Conservation (phyloP, 495 filamentous ascomycete genomes). For the Penicillium waksmanii region DNA sequence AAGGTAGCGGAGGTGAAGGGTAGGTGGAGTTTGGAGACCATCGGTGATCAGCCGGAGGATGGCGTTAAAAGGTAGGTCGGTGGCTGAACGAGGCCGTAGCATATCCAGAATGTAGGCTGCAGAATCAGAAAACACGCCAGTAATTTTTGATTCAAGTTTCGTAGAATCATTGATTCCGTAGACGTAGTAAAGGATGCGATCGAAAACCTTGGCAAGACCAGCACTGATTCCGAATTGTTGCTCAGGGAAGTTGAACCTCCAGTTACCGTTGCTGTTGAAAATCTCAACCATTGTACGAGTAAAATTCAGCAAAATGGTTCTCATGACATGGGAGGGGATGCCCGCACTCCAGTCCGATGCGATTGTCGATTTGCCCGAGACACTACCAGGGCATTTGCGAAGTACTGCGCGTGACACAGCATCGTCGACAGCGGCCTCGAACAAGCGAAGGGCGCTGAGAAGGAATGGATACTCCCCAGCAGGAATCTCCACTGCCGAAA, state of each 20-base stretch:
- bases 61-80: conserved; percentile 74
- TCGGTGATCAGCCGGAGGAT: conserved; percentile 71
- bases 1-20: conserved; percentile 61
- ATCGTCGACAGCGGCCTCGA: conserved; percentile 75
- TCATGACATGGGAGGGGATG: conserved; percentile 75
- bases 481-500: conserved; percentile 75
- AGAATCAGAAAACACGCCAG: conserved; percentile 65
- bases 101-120: conserved; percentile 76
- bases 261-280: conserved; percentile 77
- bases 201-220: conserved; percentile 66
- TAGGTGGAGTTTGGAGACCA: conserved; percentile 65
- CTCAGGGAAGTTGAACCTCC: conserved; percentile 73
- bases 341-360: conserved; percentile 64
- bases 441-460: conserved; percentile 69
- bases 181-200: conserved; percentile 68
- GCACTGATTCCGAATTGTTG: conserved; percentile 65
- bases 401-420: conserved; percentile 71
- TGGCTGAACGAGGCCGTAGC: conserved; percentile 70
- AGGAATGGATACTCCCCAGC: conserved; percentile 78
- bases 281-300: conserved; percentile 75
- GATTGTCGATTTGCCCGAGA: conserved; percentile 54
- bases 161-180: conserved; percentile 70
- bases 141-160: conserved; percentile 59
- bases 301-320: conserved; percentile 70
- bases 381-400: conserved; percentile 62